Evolutionary conservation across 768 basidiomycete species (phyloP), one percentile per base, ranked within the genome.

Genomic region (Calocybe cyanea): DNA sequence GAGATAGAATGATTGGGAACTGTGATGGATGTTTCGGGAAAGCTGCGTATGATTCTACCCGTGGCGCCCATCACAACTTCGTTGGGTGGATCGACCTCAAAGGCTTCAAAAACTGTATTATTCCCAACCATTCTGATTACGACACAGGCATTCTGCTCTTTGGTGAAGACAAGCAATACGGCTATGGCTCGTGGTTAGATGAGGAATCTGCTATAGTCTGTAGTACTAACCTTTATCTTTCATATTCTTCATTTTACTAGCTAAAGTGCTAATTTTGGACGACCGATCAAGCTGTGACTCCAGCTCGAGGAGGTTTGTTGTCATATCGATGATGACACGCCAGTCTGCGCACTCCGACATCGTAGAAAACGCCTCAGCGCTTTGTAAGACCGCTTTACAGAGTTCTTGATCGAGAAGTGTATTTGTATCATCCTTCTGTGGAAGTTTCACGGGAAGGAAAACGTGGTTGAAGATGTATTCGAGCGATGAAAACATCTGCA

Each of bases 111-210:
- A 18, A 63, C 45, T 10, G 68, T 66, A 10, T 53, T 44, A 5
- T 50, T 31, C n/a, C 48, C 38, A 13, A 43, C 43, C 39, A 57
- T 61, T 30, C 72, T 65, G 15, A 75, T 50, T 9, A 78, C 55
- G 3, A 80, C 44, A 8, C 65, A 73, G 2, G 72, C 76, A 39
- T 80, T 80, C 45, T 80, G 79, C 0, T n/a, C n/a, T n/a, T n/a
- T n/a, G n/a, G n/a, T n/a, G n/a, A n/a, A n/a, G n/a, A n/a, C n/a
- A n/a, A n/a, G n/a, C n/a, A n/a, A n/a, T n/a, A n/a, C n/a, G n/a
- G n/a, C n/a, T n/a, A n/a, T n/a, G n/a, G n/a, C n/a, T n/a, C n/a
- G n/a, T n/a, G n/a, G n/a, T n/a, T n/a, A n/a, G n/a, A n/a, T n/a
- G n/a, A n/a, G n/a, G n/a, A n/a, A n/a, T n/a, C n/a, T n/a, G n/a